Percentiles rank a stretch among this genome's conserved stretches.
Evolutionary conservation across 768 basidiomycete species (phyloP).

Genomic region (Hericium alpestre): DNA sequence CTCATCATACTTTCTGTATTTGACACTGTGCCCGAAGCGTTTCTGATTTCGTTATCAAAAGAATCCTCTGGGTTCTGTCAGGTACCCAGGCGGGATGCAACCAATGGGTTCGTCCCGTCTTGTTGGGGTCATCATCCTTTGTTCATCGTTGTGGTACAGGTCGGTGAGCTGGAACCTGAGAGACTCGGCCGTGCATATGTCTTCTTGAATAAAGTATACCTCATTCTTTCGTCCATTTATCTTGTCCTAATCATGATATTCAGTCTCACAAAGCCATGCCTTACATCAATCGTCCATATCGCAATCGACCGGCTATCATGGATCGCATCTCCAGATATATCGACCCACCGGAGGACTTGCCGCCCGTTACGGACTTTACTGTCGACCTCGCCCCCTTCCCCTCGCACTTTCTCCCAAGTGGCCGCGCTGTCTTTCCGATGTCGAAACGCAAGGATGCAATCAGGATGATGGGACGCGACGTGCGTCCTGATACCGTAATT

Average conservation of each 20-base stretch:
- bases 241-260: not conserved
- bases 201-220: slow-evolving; percentile 45
- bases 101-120: slow-evolving; percentile 36
- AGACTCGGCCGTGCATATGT: slow-evolving; percentile 52
- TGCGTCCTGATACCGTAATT: slow-evolving; percentile 38
- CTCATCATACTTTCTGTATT: no score
- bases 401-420: slow-evolving; percentile 28
- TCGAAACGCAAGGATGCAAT: slow-evolving; percentile 32
- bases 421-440: slow-evolving; percentile 35
- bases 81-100: slow-evolving; percentile 49
- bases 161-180: slow-evolving; percentile 42
- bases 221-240: not conserved
- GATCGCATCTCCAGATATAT: slow-evolving; percentile 44
- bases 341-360: slow-evolving; percentile 42
- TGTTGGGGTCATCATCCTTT: not conserved
- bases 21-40: slow-evolving; percentile 17
- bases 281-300: slow-evolving; percentile 49
- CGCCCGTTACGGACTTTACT: slow-evolving; percentile 31
- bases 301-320: slow-evolving; percentile 30
- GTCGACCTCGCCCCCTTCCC: slow-evolving; percentile 53
- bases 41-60: slow-evolving; percentile 49
- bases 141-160: slow-evolving; percentile 16
- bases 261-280: slow-evolving; percentile 49
- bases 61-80: slow-evolving; percentile 45
- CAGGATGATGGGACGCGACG: slow-evolving; percentile 27